These are phyloP conservation scores for Aethionema arabicum DNA, from an alignment of 345 rosid genomes.

Conservation along the genomic window DNA sequence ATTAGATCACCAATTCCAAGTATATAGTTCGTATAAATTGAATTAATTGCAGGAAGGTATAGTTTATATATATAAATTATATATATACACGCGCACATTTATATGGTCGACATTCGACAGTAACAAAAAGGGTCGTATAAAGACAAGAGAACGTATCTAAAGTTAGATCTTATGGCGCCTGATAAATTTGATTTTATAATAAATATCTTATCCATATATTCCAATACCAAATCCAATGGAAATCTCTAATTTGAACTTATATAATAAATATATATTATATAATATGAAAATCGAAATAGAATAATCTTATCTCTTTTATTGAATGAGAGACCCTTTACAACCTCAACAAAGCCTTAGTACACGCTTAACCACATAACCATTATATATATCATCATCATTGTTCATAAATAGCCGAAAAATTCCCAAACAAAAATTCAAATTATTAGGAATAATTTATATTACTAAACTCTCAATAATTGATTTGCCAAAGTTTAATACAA, in stretches of 20 bases:
- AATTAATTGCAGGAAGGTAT: no score
- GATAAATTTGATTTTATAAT: not conserved
- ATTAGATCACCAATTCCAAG: no score
- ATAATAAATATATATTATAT: not conserved
- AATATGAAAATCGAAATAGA: conserved; percentile 5
- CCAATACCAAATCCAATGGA: conserved; percentile 28
- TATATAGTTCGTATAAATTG: no score
- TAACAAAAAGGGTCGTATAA: conserved; percentile 21
- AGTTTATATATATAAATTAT: not conserved
- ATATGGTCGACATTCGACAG: conserved; percentile 11
- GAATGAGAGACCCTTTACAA: conserved; percentile 26
- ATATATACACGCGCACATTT: not conserved
- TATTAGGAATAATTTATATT: not conserved
- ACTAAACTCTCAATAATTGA: no score
- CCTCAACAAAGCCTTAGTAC: conserved; percentile 31
- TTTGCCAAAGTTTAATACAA: no score
- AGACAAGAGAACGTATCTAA: conserved; percentile 28
- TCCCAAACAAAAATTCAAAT: no score
- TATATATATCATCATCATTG: not conserved
- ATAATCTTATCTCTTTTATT: conserved; percentile 34
- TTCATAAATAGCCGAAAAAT: not conserved
- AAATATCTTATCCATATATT: conserved; percentile 30
- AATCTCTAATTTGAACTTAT: conserved; percentile 1
- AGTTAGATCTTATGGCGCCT: conserved; percentile 12
- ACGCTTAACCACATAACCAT: conserved; percentile 29